Base-by-base conservation (phyloP, 129 eudicot genomes). In the Saposhnikovia divaricata region DNA sequence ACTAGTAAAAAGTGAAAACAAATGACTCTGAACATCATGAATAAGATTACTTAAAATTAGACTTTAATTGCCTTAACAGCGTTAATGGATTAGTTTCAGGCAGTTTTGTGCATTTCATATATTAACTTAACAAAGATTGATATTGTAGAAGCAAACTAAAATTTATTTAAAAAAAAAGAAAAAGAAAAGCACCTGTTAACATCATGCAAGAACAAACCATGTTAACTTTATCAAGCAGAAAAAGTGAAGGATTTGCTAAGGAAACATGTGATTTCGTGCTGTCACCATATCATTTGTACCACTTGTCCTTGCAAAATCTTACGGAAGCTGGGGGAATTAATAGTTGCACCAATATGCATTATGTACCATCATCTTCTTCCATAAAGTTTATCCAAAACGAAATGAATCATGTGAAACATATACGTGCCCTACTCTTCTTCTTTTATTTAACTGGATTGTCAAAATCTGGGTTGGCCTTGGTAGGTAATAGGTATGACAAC, bases 261-360 rank as follows among this genome's bases (percentile, higher is more conserved):
- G 55, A 45, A 72, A n/a, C 90, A 79, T 82, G 85, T 87, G 90
- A 84, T 68, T 68, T 31, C 9, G 39, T 13, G 73, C 55, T 39
- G 43, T 72, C 80, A 69, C 73, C 76, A 46, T 31, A 72, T 37
- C 25, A 47, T 23, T 19, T 80, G 77, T 39, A 50, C 77, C 82
- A 71, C 53, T 66, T 80, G 77, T 80, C 82, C 77, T 37, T 47
- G 10, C 39, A 63, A 48, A 38, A 72, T 72, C 27, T 79, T 14
- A 84, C 79, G 83, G 77, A 82, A 79, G 86, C 80, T 82, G 80
- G 84, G 84, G 76, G 77, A 76, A 76, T 84, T 84, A 76, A 84
- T 71, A 45, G 75, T 70, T 47, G 66, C 86, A 84, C 78, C 90
- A 87, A 50, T 6, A 9, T n/a, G 25, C 69, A n/a, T 23, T 6